phyloP scores from a whole-genome alignment of 2,329 filamentous ascomycete genomes.

The Parasarocladium wereldwijsianum region DNA sequence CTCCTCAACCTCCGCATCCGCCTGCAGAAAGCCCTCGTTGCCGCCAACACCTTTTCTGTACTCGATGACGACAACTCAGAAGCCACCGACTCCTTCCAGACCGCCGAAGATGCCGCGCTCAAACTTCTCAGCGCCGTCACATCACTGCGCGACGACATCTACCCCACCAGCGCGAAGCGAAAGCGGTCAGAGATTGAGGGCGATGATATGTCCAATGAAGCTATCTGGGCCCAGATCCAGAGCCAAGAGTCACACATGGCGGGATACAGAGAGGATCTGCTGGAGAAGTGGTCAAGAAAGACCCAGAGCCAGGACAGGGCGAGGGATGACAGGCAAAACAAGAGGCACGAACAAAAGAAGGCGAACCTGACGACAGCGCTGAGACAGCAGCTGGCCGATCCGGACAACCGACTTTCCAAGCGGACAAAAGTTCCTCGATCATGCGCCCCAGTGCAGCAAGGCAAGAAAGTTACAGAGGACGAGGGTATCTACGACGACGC shows the following conservation, averaged over 20 bases:
- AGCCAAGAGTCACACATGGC: constrained; percentile 44
- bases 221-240: constrained; percentile 61
- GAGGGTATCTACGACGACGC: constrained; percentile 74
- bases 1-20: constrained; percentile 84
- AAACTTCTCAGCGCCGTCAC: constrained; percentile 74
- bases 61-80: constrained; percentile 22
- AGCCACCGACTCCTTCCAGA: constrained; percentile 43
- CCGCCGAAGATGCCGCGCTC: constrained; percentile 73
- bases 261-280: constrained; percentile 50
- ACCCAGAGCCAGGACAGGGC: constrained; percentile 18
- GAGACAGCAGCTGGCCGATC: constrained; percentile 50
- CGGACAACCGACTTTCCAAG: constrained; percentile 49
- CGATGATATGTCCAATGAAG: constrained; percentile 40
- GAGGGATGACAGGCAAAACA: background rate
- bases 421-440: constrained; percentile 59
- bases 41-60: constrained; percentile 57
- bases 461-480: constrained; percentile 41
- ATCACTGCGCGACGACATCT: constrained; percentile 48
- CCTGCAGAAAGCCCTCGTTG: constrained; percentile 77
- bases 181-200: constrained; percentile 37
- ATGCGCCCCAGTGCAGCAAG: constrained; percentile 57
- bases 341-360: constrained; percentile 10
- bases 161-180: constrained; percentile 44
- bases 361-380: constrained; percentile 52
- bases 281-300: constrained; percentile 87